These are phyloP conservation scores for Penicillium fuscoglaucum DNA, from an alignment of 2,329 filamentous ascomycete genomes.

Conservation along the genomic window DNA sequence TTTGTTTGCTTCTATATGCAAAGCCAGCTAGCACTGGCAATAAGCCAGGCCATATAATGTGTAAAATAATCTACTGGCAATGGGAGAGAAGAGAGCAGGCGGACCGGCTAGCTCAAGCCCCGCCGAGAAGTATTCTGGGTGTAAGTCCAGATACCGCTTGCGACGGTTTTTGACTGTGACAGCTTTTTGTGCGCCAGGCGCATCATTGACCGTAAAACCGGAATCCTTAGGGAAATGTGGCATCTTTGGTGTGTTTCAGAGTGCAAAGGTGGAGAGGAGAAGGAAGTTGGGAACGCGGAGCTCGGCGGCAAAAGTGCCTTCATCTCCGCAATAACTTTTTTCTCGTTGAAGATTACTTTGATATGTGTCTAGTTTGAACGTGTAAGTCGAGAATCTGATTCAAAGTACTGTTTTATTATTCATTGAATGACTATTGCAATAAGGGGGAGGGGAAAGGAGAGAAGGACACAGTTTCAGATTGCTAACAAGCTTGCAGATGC, in stretches of 20 bases:
- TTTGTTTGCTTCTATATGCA: constrained; percentile 11
- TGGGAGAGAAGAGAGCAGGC: constrained; percentile 35
- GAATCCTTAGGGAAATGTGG: constrained; percentile 40
- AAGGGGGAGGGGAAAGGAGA: background rate
- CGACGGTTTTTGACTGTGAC: constrained; percentile 71
- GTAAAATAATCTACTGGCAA: constrained; percentile 14
- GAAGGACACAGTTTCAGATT: constrained; percentile 8
- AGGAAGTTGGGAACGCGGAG: constrained; percentile 28
- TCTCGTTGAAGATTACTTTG: constrained; percentile 12
- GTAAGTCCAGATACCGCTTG: constrained; percentile 70
- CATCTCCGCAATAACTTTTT: constrained; percentile 18
- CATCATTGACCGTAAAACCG: constrained; percentile 23
- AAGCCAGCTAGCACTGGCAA: constrained; percentile 10
- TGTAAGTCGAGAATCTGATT: constrained; percentile 17
- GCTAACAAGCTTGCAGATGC: constrained; percentile 13
- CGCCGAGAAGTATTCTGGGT: constrained; percentile 70
- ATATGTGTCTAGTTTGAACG: constrained; percentile 17
- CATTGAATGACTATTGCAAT: background rate
- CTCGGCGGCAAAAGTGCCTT: constrained; percentile 30
- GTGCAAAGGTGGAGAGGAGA: constrained; percentile 13
- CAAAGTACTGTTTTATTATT: background rate
- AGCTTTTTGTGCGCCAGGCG: constrained; percentile 30
- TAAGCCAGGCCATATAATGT: background rate
- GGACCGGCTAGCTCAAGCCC: constrained; percentile 63
- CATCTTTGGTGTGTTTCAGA: constrained; percentile 29